Evolutionary conservation across 2,329 filamentous ascomycete genomes (phyloP), one percentile per base, ranked within the genome.

Genomic region (Plectosphaerella cucumerina): DNA sequence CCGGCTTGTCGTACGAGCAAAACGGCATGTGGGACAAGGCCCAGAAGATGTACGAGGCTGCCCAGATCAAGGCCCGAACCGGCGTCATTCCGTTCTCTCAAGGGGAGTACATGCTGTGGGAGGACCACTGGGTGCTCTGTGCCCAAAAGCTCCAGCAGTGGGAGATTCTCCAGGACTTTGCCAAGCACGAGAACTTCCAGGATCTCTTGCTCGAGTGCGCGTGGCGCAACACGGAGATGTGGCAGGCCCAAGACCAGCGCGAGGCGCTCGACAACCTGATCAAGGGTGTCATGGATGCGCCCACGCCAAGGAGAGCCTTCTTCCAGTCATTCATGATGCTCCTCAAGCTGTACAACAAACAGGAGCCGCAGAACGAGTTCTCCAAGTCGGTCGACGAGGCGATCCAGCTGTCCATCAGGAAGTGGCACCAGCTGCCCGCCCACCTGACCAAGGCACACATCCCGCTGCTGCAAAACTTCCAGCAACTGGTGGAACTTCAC

Each of bases 21-120:
- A 96, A 96, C 61, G 94, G 94, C 45, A 96, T 97, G 82, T 99
- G 94, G 95, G 94, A 99, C 62, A 97, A 97, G 70, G 92, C 95
- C 1, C 95, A 99, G 71, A 89, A 89, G 63, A 87, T 97, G 74
- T 99, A 97, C 67, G 94, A 99, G 69, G 87, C 87, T 50, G 94
- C 95, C 0, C 95, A 99, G 69, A 90, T 99, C 67, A 99, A 97
- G 68, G 94, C 95, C 43, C 84, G 95, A 44, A 97, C 93, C 1
- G 94, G 92, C 48, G 90, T 93, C n/a, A 84, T 97, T 54, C 93
- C 94, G 0, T 97, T 97, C 68, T 96, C 93, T 1, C 89, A 95
- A 61, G 91, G 87, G 31, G 94, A 99, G 69, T 99, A 99, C 70
- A 97, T 96, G 82, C 81, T 99, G 1, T 99, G 94, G 94, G 94